A percentile compares a stretch with the other conserved stretches of the same genome.
Evolutionary conservation across 306 rosid genomes (phyloP).

Genomic region (Dalbergia oliveri): DNA sequence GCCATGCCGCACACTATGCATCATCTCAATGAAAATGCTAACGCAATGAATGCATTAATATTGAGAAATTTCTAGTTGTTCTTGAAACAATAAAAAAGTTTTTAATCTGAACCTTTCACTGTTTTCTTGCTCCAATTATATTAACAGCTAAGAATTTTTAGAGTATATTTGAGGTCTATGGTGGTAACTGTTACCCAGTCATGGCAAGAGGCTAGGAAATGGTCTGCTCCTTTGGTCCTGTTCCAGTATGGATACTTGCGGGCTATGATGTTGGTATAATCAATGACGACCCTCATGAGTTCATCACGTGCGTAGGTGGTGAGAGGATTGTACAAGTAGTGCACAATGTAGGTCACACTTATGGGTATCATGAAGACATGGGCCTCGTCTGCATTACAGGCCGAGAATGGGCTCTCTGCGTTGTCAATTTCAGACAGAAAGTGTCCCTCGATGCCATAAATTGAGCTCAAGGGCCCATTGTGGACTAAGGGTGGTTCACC

Average conservation of each 20-base stretch:
- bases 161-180: not conserved
- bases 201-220: slow-evolving; percentile 78
- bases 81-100: too few species aligned
- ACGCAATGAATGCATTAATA: too few species aligned
- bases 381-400: slow-evolving; percentile 72
- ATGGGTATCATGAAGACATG: slow-evolving; percentile 70
- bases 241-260: slow-evolving; percentile 71
- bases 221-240: slow-evolving; percentile 72
- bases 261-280: slow-evolving; percentile 61
- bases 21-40: too few species aligned
- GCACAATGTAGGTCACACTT: slow-evolving; percentile 58
- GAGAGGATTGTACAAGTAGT: slow-evolving; percentile 57
- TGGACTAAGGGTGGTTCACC: slow-evolving; percentile 76
- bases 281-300: slow-evolving; percentile 55
- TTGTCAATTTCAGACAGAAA: slow-evolving; percentile 70
- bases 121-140: too few species aligned
- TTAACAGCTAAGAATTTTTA: too few species aligned
- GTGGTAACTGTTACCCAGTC: slow-evolving; percentile 67
- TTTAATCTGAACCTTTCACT: too few species aligned
- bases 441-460: slow-evolving; percentile 76
- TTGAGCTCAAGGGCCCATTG: slow-evolving; percentile 64
- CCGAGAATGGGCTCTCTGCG: slow-evolving; percentile 54
- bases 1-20: too few species aligned
- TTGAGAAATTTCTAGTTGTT: too few species aligned
- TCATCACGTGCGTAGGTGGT: slow-evolving; percentile 54